Percentiles rank a stretch among this genome's conserved stretches.
Evolutionary conservation across 768 basidiomycete species (phyloP).

Genomic region (Xerocomellus chrysenteron): DNA sequence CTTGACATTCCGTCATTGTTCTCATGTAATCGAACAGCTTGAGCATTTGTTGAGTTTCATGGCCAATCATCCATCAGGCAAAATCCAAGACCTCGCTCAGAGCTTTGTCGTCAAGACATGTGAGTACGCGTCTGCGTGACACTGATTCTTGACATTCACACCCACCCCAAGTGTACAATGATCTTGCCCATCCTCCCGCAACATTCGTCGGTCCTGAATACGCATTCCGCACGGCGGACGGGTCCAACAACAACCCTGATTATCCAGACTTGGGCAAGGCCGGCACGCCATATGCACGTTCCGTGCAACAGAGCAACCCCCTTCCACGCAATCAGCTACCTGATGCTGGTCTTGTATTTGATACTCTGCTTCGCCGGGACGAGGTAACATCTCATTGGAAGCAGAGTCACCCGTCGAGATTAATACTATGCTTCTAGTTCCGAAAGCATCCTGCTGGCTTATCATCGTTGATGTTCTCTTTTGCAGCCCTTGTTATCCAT

Average conservation of each 20-base stretch:
- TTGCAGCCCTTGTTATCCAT: conserved; percentile 82
- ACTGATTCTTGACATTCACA: not conserved
- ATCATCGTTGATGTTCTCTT: conserved; percentile 77
- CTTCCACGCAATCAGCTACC: conserved; percentile 69
- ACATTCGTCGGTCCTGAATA: conserved; percentile 64
- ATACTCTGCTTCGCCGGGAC: conserved; percentile 72
- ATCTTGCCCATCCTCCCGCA: conserved; percentile 75
- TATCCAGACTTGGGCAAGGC: conserved; percentile 76
- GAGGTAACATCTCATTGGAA: conserved; percentile 40
- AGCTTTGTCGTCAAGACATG: conserved; percentile 49
- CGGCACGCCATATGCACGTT: conserved; percentile 76
- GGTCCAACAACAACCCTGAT: conserved; percentile 70
- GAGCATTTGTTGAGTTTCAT: conserved; percentile 68
- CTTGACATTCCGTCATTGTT: not conserved
- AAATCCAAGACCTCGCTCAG: conserved; percentile 39
- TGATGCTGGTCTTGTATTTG: conserved; percentile 78
- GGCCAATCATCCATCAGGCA: conserved; percentile 53
- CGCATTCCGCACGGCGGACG: conserved; percentile 74
- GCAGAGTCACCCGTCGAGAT: not conserved
- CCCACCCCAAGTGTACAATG: conserved; percentile 63
- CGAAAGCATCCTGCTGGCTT: conserved; percentile 75
- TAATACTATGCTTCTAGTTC: conserved; percentile 46
- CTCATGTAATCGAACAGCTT: conserved; percentile 43
- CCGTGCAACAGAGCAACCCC: conserved; percentile 68
- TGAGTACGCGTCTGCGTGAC: conserved; percentile 35